A percentile compares a stretch with the other conserved stretches of the same genome.
These are phyloP conservation scores for Fusarium nurragi DNA, from an alignment of 2,329 filamentous ascomycete genomes.

Conservation along the genomic window DNA sequence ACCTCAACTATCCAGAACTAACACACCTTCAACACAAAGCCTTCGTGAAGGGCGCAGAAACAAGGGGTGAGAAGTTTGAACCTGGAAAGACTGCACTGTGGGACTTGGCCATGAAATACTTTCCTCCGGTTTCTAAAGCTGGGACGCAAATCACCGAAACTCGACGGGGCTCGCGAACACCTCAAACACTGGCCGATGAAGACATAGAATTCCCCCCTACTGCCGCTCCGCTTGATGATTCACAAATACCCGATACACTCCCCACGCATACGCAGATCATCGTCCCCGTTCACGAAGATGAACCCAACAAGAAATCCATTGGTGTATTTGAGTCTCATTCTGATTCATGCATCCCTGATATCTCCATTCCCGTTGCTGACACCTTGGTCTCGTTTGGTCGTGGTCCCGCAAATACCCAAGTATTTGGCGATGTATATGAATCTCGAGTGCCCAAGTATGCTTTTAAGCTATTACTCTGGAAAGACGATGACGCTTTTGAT, in stretches of 20 bases:
- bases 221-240: conserved; percentile 41
- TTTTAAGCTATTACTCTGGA: conserved; percentile 80
- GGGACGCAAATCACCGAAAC: conserved; percentile 20
- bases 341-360: conserved; percentile 70
- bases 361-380: conserved; percentile 72
- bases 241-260: conserved; percentile 50
- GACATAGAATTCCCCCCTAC: conserved; percentile 47
- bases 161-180: conserved; percentile 19
- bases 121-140: conserved; percentile 56
- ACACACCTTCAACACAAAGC: conserved; percentile 66
- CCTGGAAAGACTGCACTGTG: conserved; percentile 63
- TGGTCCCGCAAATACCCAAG: conserved; percentile 71
- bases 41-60: conserved; percentile 62
- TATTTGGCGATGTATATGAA: conserved; percentile 71
- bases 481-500: conserved; percentile 72
- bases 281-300: conserved; percentile 48
- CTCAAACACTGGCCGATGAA: conserved; percentile 41
- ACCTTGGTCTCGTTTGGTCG: conserved; percentile 83
- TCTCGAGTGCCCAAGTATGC: conserved; percentile 82
- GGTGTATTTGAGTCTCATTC: conserved; percentile 73
- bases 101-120: conserved; percentile 67
- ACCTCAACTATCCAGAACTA: conserved; percentile 71
- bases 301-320: conserved; percentile 56
- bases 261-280: conserved; percentile 50
- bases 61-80: conserved; percentile 62